These are phyloP conservation scores for Saccharomycopsis crataegensis DNA, from an alignment of 1,139 yeast genomes.

Conservation along the genomic window DNA sequence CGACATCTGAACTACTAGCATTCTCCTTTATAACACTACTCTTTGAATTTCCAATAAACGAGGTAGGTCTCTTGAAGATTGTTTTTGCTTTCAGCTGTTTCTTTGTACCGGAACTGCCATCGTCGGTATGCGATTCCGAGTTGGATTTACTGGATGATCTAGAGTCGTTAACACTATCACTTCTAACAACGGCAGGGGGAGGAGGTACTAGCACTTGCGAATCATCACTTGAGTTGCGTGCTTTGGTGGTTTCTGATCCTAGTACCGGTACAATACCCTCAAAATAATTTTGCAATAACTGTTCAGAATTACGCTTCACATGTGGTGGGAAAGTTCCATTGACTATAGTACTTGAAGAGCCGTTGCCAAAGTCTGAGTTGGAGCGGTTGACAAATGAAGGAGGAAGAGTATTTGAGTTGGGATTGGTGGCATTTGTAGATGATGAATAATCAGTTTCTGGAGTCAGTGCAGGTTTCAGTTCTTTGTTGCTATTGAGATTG, in stretches of 20 bases:
- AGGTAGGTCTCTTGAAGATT: neutral
- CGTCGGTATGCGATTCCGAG: neutral
- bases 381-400: too few species aligned
- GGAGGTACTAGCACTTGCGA: neutral
- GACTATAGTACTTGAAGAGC: neutral
- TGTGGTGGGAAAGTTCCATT: neutral
- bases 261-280: constrained; percentile 19
- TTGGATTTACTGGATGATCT: neutral
- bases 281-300: constrained; percentile 17
- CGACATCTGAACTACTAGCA: too few species aligned
- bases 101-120: too few species aligned
- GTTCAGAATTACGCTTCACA: constrained; percentile 11
- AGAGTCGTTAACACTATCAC: neutral
- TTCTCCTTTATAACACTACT: too few species aligned
- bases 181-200: neutral
- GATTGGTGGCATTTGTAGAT: neutral
- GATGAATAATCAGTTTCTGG: constrained; percentile 1
- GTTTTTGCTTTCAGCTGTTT: neutral
- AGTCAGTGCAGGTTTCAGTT: neutral
- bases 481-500: neutral
- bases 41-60: too few species aligned
- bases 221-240: neutral
- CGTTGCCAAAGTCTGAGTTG: neutral
- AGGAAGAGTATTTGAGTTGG: neutral
- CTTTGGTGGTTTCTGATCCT: neutral